phyloP scores from a whole-genome alignment of 306 rosid genomes.

The Ziziphus jujuba region DNA sequence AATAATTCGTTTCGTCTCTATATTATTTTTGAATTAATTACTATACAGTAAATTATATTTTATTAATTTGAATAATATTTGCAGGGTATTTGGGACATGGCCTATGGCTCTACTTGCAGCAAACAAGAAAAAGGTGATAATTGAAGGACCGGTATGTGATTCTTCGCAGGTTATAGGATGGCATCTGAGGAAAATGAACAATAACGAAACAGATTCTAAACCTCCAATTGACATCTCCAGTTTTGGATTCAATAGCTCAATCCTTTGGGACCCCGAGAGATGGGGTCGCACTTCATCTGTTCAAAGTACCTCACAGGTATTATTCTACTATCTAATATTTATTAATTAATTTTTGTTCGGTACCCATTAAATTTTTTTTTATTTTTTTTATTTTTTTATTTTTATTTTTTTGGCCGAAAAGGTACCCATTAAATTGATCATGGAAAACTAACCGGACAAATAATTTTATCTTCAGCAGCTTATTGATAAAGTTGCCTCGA shows the following conservation, averaged over 20 bases:
- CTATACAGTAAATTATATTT: neutral
- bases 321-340: neutral
- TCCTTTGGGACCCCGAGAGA: conserved; percentile 95
- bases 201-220: conserved; percentile 43
- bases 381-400: too few relatives aligned
- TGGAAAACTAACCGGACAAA: too few relatives aligned
- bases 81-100: conserved; percentile 94
- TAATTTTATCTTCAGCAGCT: too few relatives aligned
- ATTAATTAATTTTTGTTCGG: neutral
- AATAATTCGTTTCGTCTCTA: neutral
- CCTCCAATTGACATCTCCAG: conserved; percentile 80
- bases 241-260: conserved; percentile 90
- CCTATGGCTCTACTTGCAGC: conserved; percentile 70
- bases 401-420: too few relatives aligned
- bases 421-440: too few relatives aligned
- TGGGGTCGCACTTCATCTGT: conserved; percentile 95
- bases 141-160: conserved; percentile 93
- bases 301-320: conserved; percentile 83
- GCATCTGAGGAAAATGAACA: conserved; percentile 71
- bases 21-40: neutral
- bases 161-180: conserved; percentile 89
- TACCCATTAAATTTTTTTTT: too few relatives aligned
- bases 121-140: conserved; percentile 60
- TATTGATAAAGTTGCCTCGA: too few relatives aligned
- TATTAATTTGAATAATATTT: conserved; percentile 2